Percentiles rank a stretch among this genome's conserved stretches.
These are phyloP conservation scores for Globisporangium lucens DNA, from an alignment of 352 stramenopile genomes.

Conservation along the genomic window DNA sequence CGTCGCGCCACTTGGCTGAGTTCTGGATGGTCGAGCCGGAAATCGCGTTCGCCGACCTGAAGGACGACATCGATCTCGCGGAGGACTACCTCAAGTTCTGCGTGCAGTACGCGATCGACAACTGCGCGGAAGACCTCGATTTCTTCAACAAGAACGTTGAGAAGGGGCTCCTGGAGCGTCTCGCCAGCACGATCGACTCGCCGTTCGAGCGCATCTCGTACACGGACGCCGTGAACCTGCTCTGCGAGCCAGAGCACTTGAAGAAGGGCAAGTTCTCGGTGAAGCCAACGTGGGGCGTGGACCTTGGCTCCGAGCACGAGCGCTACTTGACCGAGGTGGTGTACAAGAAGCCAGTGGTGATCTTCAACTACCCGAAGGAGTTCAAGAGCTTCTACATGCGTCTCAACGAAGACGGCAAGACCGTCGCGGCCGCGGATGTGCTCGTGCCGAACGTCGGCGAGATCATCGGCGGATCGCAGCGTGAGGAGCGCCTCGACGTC, in stretches of 20 bases:
- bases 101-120: slow-evolving; percentile 90
- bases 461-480: slow-evolving; percentile 97
- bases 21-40: slow-evolving; percentile 99
- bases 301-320: slow-evolving; percentile 97
- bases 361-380: slow-evolving; percentile 98
- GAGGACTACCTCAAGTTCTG: slow-evolving; percentile 97
- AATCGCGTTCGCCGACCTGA: slow-evolving; percentile 87
- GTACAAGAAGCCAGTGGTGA: slow-evolving; percentile 92
- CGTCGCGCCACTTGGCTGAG: slow-evolving; percentile 95
- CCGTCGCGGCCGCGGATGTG: slow-evolving; percentile 96
- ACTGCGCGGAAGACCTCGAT: slow-evolving; percentile 90
- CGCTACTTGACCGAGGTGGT: slow-evolving; percentile 93
- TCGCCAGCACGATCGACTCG: slow-evolving; percentile 42
- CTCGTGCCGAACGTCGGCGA: slow-evolving; percentile 96
- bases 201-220: slow-evolving; percentile 90
- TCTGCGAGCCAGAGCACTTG: slow-evolving; percentile 81
- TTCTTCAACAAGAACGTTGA: slow-evolving; percentile 95
- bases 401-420: slow-evolving; percentile 96
- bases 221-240: slow-evolving; percentile 91
- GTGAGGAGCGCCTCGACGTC: slow-evolving; percentile 93
- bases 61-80: slow-evolving; percentile 93
- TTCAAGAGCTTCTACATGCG: slow-evolving; percentile 99
- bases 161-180: slow-evolving; percentile 78
- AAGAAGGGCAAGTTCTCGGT: slow-evolving; percentile 88
- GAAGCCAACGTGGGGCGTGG: slow-evolving; percentile 92